Evolutionary conservation across 139 green algal species (phyloP), one percentile per base, ranked within the genome.

Genomic region (Tetratostichococcus sp.): DNA sequence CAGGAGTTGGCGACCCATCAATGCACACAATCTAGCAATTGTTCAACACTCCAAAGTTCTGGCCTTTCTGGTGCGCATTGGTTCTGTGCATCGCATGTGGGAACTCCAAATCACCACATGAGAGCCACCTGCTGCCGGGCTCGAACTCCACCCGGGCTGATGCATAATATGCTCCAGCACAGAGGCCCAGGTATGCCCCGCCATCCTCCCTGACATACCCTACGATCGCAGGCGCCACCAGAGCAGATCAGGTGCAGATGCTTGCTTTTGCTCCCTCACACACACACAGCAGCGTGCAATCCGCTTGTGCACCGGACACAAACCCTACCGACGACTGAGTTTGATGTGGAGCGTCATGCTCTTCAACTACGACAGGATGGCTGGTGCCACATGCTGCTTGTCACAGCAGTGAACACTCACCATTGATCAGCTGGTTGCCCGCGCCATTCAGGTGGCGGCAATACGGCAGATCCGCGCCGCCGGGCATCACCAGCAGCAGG

Each of bases 401-500:
- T n/a, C n/a, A 66, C 62, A 35, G 62, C 26, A 34, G 2, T 33
- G 26, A 4, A 30, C 39, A 23, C 77, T 16, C 67, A 90, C 88
- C 79, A 76, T 73, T 26, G 23, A 94, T 88, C 1, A 91, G 68
- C 1, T 35, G 16, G 83, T 93, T 94, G 65, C 89, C 89, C 2
- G 17, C 34, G 19, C 87, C 90, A 17, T 93, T 93, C 17, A 94
- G 76, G 43, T 79, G 67, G n/a, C 78, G 79, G 81, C 86, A 91
- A 80, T 94, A 94, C 0, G 90, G 90, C 73, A 93, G 77, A 79
- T 94, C 90, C 14, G 90, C 90, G 16, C 90, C 90, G 1, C 88
- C 90, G 0, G 89, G 88, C 87, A 94, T 86, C 4, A 91, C 84
- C 19, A 94, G 71, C 68, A 90, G 62, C 30, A 78, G 43, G 57